phyloP scores from a whole-genome alignment of 2,329 filamentous ascomycete genomes.

The Colletotrichum aenigma region DNA sequence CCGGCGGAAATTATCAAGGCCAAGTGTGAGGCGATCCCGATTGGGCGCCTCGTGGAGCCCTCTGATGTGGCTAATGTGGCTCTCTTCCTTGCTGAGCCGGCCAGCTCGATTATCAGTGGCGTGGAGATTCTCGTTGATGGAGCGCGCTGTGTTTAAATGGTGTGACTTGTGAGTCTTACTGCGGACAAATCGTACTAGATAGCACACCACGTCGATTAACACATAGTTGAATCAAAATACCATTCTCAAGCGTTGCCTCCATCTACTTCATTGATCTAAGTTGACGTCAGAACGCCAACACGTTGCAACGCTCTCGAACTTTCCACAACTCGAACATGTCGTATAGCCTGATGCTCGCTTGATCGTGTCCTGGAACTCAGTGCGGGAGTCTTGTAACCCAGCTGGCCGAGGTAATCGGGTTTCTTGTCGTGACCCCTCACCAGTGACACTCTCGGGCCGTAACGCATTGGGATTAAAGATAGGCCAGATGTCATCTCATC shows the following conservation, averaged over 20 bases:
- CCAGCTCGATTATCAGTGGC: neutral
- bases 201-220: neutral
- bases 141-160: neutral
- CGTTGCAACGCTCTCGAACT: fast-evolving
- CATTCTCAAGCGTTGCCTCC: neutral
- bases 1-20: neutral
- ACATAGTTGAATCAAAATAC: neutral
- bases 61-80: neutral
- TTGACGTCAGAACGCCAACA: fast-evolving
- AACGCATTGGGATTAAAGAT: neutral
- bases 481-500: neutral
- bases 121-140: neutral
- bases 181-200: too few relatives aligned
- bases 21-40: neutral
- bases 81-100: neutral
- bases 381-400: neutral
- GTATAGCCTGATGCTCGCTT: fast-evolving
- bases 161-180: neutral
- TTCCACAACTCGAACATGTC: neutral
- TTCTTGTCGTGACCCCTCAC: neutral
- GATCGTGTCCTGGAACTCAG: fast-evolving
- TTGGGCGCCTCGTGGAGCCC: neutral
- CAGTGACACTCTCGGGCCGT: neutral
- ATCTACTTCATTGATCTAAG: fast-evolving
- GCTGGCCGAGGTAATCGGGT: neutral